These are phyloP conservation scores for Apiotrichum brassicae DNA, from an alignment of 1,284 basidiomycete species.

Conservation along the genomic window DNA sequence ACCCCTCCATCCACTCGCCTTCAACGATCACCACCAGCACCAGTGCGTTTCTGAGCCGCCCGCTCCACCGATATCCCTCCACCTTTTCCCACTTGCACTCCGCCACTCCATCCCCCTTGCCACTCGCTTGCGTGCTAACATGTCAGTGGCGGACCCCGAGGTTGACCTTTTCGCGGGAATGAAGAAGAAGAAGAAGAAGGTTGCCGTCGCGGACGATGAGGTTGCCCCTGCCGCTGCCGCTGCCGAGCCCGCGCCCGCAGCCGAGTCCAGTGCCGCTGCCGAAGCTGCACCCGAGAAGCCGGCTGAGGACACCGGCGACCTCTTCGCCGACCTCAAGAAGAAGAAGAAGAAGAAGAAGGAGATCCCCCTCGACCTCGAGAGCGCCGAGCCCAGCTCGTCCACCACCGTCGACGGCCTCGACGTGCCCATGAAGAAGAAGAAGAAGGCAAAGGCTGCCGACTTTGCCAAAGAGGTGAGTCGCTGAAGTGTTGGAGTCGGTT, in stretches of 20 bases:
- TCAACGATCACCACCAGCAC: too few relatives aligned
- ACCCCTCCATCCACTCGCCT: too few relatives aligned
- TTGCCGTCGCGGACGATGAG: conserved; percentile 44
- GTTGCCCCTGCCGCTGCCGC: conserved; percentile 34
- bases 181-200: conserved; percentile 53
- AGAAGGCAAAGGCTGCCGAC: conserved; percentile 50
- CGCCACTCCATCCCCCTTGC: not conserved
- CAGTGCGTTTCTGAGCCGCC: too few relatives aligned
- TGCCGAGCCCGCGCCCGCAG: conserved; percentile 30
- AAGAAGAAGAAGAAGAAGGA: conserved; percentile 52
- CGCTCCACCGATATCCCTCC: not conserved
- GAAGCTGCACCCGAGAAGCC: conserved; percentile 25
- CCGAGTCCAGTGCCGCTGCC: conserved; percentile 34
- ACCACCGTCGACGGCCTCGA: conserved; percentile 37
- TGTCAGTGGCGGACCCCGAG: conserved; percentile 43
- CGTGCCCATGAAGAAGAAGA: conserved; percentile 52
- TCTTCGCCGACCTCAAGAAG: conserved; percentile 54
- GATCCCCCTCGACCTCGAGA: conserved; percentile 42
- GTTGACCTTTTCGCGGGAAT: conserved; percentile 51
- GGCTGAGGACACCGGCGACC: conserved; percentile 32
- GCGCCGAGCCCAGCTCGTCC: conserved; percentile 12
- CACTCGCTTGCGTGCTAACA: conserved; percentile 2
- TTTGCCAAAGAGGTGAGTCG: conserved; percentile 68
- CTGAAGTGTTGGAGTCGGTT: too few relatives aligned
- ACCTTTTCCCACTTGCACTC: not conserved